These are phyloP conservation scores for Mortierella sp. DNA, from an alignment of 371 early-diverging fungal species.

Conservation along the genomic window DNA sequence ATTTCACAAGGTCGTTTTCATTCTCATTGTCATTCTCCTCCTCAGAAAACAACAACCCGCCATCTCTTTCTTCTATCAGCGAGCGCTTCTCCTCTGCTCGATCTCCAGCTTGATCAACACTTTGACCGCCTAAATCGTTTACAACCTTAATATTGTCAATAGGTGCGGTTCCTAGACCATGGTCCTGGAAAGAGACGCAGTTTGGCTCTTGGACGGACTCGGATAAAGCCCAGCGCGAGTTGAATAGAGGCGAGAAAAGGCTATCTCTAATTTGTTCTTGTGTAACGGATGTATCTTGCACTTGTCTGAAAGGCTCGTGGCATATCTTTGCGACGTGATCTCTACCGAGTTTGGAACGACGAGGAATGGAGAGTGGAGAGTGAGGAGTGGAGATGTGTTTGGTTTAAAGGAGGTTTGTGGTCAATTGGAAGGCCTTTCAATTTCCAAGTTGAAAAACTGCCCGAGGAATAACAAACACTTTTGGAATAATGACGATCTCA, in stretches of 20 bases:
- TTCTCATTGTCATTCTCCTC: not conserved
- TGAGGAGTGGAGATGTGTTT: no score
- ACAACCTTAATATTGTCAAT: conserved; percentile 16
- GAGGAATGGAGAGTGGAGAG: not conserved
- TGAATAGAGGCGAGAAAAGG: conserved; percentile 11
- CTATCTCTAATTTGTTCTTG: conserved; percentile 15
- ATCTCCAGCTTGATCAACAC: not conserved
- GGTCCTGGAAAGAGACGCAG: conserved; percentile 40
- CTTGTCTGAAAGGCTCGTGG: conserved; percentile 11
- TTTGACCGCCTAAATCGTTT: conserved; percentile 12
- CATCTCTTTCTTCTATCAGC: conserved; percentile 19
- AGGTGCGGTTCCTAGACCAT: conserved; percentile 13
- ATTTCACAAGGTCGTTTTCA: not conserved
- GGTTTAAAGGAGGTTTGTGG: not conserved
- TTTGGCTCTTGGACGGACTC: conserved; percentile 27
- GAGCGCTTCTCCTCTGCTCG: not conserved
- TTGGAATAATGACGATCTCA: not conserved
- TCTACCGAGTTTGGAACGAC: conserved; percentile 6
- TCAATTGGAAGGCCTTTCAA: not conserved
- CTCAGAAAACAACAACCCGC: not conserved
- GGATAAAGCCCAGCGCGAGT: conserved; percentile 30
- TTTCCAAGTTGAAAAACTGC: no score
- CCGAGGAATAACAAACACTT: not conserved
- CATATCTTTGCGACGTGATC: conserved; percentile 24
- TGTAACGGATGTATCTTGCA: conserved; percentile 2